Evolutionary conservation across 495 filamentous ascomycete genomes (phyloP), one percentile per base, ranked within the genome.

Genomic region (Neurospora sp.): DNA sequence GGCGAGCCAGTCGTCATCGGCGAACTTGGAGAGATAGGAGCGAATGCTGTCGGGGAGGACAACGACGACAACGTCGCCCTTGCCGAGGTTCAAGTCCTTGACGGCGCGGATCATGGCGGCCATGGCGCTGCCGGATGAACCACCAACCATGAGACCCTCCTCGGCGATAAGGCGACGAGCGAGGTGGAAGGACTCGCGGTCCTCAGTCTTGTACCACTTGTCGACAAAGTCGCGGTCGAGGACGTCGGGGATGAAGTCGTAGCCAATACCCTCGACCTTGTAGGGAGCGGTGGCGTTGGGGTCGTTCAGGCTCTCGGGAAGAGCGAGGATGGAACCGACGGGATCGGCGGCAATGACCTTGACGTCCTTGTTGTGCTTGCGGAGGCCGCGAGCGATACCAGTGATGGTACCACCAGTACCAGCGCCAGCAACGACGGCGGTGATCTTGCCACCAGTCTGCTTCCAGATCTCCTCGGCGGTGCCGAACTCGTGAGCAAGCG

Each of bases 211-310:
- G 82, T 97, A 97, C 96, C 96, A 99, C 76, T 91, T 90, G 79
- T 97, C 91, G n/a, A 99, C 92, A 31, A 86, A 79, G 10, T 89
- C 79, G 74, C 90, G 93, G 76, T 97, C 91, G 35, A 99, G 87
- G 1, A 99, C 96, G 44, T 97, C 91, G 6, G 96, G 96, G 70
- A 98, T 92, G 78, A 99, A 99, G 79, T 99, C 96, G 79, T 99
- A 99, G 31, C 96, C 96, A 78, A 99, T 98, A 27, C 96, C 96
- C 84, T 99, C 96, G 0, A 99, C 96, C 84, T 98, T 98, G 78
- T 99, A 99, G 6, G 92, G 85, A 75, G 92, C 91, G 79, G 97
- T 93, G 40, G 86, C 88, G 75, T 91, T 87, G 72, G 91, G 89
- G 68, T 91, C 86, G 76, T 99, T 98, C 70, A 98, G 83, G 9